These are phyloP conservation scores for Rhizophora apiculata DNA, from an alignment of 345 rosid species.

Conservation along the genomic window DNA sequence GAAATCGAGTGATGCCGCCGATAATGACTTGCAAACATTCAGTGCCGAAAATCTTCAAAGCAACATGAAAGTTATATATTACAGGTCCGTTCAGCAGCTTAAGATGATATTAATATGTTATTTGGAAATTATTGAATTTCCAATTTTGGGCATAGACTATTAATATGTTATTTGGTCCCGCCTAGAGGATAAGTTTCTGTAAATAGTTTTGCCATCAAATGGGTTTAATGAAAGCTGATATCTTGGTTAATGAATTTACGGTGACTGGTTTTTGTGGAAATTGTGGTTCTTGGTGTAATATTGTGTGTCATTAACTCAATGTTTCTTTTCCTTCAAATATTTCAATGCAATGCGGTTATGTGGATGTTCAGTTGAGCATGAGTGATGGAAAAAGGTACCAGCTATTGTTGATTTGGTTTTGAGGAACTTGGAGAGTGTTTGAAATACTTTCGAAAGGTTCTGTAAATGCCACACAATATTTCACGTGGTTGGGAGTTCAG, in stretches of 20 bases:
- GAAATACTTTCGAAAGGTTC: neutral
- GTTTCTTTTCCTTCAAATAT: no score
- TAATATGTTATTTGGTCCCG: neutral
- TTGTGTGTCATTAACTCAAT: no score
- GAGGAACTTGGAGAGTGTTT: neutral
- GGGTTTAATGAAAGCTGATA: no score
- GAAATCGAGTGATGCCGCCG: constrained; percentile 50
- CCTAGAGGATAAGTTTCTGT: neutral
- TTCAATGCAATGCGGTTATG: no score
- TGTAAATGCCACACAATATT: neutral
- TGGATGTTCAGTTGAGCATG: no score
- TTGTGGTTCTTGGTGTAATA: no score
- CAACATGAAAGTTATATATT: constrained; percentile 85
- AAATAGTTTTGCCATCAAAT: neutral
- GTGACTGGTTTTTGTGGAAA: no score
- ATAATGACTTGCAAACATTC: constrained; percentile 59
- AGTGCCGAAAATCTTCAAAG: constrained; percentile 79
- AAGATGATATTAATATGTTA: neutral
- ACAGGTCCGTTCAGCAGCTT: constrained; percentile 51
- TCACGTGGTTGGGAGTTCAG: neutral
- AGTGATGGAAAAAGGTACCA: no score
- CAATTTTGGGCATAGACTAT: no score
- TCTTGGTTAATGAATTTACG: no score
- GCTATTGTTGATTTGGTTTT: neutral
- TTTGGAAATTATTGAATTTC: neutral